phyloP scores from a whole-genome alignment of 768 basidiomycete species.

The Tephrocybe rancida region DNA sequence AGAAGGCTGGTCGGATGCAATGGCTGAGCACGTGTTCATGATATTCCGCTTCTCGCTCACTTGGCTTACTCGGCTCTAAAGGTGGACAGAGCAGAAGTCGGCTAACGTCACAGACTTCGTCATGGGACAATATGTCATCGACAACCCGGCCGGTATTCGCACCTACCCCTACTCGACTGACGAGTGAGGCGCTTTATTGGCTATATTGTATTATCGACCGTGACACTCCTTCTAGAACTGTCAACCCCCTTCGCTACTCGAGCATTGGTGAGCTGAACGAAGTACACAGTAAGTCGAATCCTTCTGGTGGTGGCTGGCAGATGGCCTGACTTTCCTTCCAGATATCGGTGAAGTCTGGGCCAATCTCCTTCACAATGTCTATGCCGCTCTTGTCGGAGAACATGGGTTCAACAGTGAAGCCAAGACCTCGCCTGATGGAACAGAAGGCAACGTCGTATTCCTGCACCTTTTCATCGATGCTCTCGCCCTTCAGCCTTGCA shows the following conservation, averaged over 20 bases:
- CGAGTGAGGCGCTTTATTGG: no score
- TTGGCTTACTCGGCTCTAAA: slow-evolving; percentile 5
- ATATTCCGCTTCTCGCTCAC: no score
- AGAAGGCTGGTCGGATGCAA: slow-evolving; percentile 35
- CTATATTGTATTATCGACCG: background rate
- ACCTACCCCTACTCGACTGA: slow-evolving; percentile 49
- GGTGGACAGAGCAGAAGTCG: slow-evolving; percentile 35
- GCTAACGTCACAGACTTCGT: slow-evolving; percentile 30
- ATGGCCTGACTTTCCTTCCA: background rate
- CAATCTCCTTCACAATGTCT: slow-evolving; percentile 27
- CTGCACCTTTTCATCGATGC: slow-evolving; percentile 41
- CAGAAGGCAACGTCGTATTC: slow-evolving; percentile 38
- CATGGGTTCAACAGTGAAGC: background rate
- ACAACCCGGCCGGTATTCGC: slow-evolving; percentile 49
- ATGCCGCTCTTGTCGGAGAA: slow-evolving; percentile 19
- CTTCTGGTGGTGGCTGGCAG: background rate
- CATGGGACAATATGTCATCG: slow-evolving; percentile 47
- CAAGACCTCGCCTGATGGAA: slow-evolving; percentile 26
- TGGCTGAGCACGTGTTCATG: slow-evolving; percentile 27
- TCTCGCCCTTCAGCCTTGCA: slow-evolving; percentile 34
- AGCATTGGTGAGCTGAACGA: slow-evolving; percentile 32
- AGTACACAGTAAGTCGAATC: slow-evolving; percentile 33
- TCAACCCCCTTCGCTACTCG: slow-evolving; percentile 41
- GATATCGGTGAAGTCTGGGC: slow-evolving; percentile 46
- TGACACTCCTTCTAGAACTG: slow-evolving; percentile 8